A percentile compares a stretch with the other conserved stretches of the same genome.
Conservation (phyloP, 345 rosid species). For the Rhodamnia argentea region DNA sequence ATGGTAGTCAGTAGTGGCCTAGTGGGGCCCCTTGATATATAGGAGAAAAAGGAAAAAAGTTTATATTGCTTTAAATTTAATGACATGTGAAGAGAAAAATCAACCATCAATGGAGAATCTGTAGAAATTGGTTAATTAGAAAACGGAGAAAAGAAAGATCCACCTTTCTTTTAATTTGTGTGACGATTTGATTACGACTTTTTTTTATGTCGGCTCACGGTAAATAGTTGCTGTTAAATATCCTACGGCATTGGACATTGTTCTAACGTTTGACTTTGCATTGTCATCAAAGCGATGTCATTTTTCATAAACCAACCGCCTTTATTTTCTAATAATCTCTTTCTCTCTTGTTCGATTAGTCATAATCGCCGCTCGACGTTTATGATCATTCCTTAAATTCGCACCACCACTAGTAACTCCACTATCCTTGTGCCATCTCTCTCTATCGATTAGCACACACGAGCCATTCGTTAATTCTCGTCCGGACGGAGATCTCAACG, state of each 20-base stretch:
- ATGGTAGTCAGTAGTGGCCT: background rate
- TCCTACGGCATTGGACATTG: rapidly evolving
- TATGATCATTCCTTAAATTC: rapidly evolving
- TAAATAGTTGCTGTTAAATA: rapidly evolving
- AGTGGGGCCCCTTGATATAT: background rate
- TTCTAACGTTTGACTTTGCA: rapidly evolving
- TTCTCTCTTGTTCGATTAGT: rapidly evolving
- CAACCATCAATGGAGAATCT: background rate
- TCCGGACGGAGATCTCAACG: too few relatives aligned
- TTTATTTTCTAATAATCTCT: rapidly evolving
- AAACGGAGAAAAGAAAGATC: background rate
- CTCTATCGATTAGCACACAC: too few relatives aligned
- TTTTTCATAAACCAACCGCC: rapidly evolving
- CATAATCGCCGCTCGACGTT: rapidly evolving
- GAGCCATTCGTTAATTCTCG: too few relatives aligned
- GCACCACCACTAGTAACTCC: rapidly evolving
- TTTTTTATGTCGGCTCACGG: rapidly evolving
- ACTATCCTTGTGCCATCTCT: too few relatives aligned
- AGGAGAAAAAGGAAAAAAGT: background rate
- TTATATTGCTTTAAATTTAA: background rate
- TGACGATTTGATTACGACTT: rapidly evolving
- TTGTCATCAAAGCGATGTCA: rapidly evolving
- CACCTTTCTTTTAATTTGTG: too few relatives aligned
- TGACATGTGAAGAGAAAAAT: background rate
- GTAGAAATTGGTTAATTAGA: background rate